Evolutionary conservation across 192 early-diverging fungal species (phyloP).

Genomic region (Coemansia sp.): DNA sequence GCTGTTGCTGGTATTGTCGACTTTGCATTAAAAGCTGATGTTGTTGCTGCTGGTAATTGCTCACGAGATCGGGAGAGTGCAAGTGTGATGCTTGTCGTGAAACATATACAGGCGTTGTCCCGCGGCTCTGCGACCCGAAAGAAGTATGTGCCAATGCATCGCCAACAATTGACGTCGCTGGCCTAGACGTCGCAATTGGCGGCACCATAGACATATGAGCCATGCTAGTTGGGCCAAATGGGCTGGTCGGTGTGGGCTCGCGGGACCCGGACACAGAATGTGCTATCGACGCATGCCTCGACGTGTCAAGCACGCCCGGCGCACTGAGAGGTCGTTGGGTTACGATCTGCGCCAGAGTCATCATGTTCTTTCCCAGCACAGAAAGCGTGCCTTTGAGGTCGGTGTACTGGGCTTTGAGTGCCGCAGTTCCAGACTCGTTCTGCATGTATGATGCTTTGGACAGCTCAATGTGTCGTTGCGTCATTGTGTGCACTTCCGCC

Average conservation of each 20-base stretch:
- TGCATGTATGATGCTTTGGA: background rate
- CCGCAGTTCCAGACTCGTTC: background rate
- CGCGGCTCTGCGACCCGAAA: background rate
- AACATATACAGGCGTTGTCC: background rate
- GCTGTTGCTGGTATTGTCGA: slow-evolving; percentile 17
- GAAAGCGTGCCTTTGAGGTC: background rate
- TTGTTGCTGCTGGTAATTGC: background rate
- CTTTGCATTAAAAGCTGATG: background rate
- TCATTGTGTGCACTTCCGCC: slow-evolving; percentile 5
- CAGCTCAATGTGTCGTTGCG: background rate
- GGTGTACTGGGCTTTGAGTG: background rate
- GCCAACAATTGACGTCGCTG: background rate
- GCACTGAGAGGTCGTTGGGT: background rate
- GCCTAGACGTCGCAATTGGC: background rate
- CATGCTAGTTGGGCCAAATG: background rate
- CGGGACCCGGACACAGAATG: background rate
- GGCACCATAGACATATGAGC: background rate
- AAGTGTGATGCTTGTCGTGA: background rate
- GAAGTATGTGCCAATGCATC: background rate
- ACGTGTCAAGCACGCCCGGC: background rate
- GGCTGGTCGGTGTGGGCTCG: background rate
- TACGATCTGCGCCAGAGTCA: background rate
- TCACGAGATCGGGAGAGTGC: background rate
- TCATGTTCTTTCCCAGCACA: background rate
- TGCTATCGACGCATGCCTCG: background rate